Base-by-base conservation (phyloP, 2,329 filamentous ascomycete genomes). In the Aciculosporium take region DNA sequence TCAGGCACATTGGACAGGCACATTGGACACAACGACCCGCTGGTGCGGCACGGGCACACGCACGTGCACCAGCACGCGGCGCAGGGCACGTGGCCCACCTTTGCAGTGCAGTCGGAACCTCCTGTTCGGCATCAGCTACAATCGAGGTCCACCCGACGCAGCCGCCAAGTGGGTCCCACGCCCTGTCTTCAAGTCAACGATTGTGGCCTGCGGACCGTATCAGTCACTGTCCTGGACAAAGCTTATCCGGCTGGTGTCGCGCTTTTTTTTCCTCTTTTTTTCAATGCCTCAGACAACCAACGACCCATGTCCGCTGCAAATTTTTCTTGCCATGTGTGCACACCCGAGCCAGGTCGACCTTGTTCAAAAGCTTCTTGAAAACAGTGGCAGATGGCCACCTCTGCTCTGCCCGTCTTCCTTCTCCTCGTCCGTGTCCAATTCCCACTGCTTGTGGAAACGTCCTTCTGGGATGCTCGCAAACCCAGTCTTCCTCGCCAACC, bases 231-330 rank as follows among this genome's bases (percentile, higher is more conserved):
- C 45, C 45, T 40, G 41, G 39, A 39, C 42, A 39, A 37, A 45
- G 30, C 40, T 41, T 45, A 49, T 47, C 45, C 38, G 15, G 24
- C 33, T 15, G 35, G 36, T 44, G 43, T 44, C 44, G 39, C 29
- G 37, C 24, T 13, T 23, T 30, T 33, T 42, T 39, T 37, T 28
- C n/a, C n/a, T n/a, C n/a, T n/a, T 41, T 43, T 40, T 37, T 37
- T 32, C 13, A 30, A 37, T 50, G 49, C 48, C 48, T 51, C 45
- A 49, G 49, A 50, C 49, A 48, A 44, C 49, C 49, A 48, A 44
- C 49, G 39, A 31, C 27, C 25, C 34, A 39, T 40, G 36, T 40
- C 42, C 38, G 45, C 23, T 31, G 39, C 34, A 37, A 46, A 32
- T 44, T 47, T 46, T 44, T 35, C 31, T 35, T 32, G 30, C 28